Conservation (phyloP, 345 rosid species). For the Eucalyptus virginea region DNA sequence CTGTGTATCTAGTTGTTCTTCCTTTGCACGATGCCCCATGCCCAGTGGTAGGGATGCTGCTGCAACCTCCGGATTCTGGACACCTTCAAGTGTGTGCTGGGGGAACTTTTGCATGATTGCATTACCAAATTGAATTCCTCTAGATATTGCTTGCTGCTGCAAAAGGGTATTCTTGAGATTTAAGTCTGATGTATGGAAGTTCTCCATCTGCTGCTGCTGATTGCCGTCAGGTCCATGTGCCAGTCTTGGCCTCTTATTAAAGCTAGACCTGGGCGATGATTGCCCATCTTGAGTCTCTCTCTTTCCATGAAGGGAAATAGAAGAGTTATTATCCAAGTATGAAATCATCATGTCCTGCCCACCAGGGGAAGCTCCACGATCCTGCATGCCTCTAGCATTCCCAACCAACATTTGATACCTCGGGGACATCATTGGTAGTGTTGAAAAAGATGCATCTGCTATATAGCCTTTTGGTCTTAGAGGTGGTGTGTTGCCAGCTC, state of each 20-base stretch:
- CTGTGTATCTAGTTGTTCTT: constrained; percentile 72
- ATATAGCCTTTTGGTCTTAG: constrained; percentile 42
- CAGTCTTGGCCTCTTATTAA: constrained; percentile 53
- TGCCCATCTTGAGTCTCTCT: constrained; percentile 70
- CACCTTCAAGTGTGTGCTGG: constrained; percentile 61
- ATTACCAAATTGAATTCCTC: constrained; percentile 55
- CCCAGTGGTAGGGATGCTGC: constrained; percentile 36
- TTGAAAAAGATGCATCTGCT: constrained; percentile 38
- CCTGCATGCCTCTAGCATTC: constrained; percentile 46
- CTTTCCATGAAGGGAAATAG: constrained; percentile 45
- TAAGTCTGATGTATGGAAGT: constrained; percentile 49
- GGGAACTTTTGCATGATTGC: constrained; percentile 52
- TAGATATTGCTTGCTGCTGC: constrained; percentile 43
- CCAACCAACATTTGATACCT: constrained; percentile 49
- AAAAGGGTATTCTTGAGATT: constrained; percentile 54
- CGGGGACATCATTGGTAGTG: constrained; percentile 33
- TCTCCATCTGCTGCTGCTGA: constrained; percentile 58
- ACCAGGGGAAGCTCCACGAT: constrained; percentile 54
- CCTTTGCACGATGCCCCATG: constrained; percentile 53
- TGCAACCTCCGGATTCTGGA: constrained; percentile 53
- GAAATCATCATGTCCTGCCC: constrained; percentile 64
- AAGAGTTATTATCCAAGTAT: constrained; percentile 35
- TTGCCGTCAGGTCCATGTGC: constrained; percentile 43
- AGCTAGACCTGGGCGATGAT: constrained; percentile 44
- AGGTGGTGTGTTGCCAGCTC: constrained; percentile 28